Conservation (phyloP, 2,329 filamentous ascomycete species). For the Penicillium fuscoglaucum region DNA sequence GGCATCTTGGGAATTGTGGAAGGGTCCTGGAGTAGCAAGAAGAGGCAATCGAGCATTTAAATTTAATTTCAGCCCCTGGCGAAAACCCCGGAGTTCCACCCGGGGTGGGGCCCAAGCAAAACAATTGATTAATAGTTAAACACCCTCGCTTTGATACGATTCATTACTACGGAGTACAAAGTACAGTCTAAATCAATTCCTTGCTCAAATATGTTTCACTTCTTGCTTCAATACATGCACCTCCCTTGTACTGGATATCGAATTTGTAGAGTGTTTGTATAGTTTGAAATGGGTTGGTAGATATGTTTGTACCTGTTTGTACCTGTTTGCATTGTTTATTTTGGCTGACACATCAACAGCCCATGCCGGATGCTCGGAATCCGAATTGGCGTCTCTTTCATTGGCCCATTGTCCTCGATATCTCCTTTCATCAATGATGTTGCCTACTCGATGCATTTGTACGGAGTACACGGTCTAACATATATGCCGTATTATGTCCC, state of each 20-base stretch:
- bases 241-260: not conserved
- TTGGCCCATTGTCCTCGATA: constrained; percentile 9
- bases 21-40: not conserved
- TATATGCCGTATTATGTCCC: not conserved
- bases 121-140: not conserved
- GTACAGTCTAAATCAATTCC: not conserved
- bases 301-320: not conserved
- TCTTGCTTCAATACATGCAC: not conserved
- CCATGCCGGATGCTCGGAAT: constrained; percentile 25
- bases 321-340: constrained; percentile 2
- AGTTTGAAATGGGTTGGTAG: not conserved
- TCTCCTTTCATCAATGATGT: not conserved
- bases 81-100: constrained; percentile 20
- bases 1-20: constrained; percentile 20
- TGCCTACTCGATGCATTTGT: not conserved
- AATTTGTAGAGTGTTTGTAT: not conserved
- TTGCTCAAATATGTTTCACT: not conserved
- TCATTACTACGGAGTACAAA: not conserved
- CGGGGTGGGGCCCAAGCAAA: constrained; percentile 10
- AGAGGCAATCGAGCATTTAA: constrained; percentile 10
- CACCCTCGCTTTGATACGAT: constrained; percentile 1
- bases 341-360: constrained; percentile 13
- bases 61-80: constrained; percentile 17
- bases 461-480: not conserved
- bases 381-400: constrained; percentile 17